phyloP scores from a whole-genome alignment of 2,329 filamentous ascomycete species.

The Penicillium brasilianum region DNA sequence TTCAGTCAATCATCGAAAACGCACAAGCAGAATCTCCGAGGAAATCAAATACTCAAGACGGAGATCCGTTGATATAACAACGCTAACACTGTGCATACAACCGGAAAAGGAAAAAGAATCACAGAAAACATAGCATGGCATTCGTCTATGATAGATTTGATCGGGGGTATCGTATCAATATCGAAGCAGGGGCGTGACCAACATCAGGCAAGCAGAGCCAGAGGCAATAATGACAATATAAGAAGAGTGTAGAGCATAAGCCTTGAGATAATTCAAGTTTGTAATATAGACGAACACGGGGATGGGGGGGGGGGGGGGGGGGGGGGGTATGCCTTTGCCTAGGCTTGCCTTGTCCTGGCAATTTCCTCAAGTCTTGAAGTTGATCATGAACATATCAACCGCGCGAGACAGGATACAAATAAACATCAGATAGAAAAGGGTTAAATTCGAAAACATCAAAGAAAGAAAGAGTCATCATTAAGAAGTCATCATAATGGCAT shows the following conservation, averaged over 20 bases:
- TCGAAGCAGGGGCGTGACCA: constrained; percentile 17
- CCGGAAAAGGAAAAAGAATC: constrained; percentile 1
- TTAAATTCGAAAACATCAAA: neutral
- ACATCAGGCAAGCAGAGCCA: constrained; percentile 7
- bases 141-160: constrained; percentile 30
- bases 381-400: constrained; percentile 19
- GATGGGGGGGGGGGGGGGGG: neutral
- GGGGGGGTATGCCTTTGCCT: neutral
- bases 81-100: constrained; percentile 15
- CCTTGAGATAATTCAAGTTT: neutral
- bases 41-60: neutral
- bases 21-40: neutral
- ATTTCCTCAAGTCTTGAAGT: constrained; percentile 14
- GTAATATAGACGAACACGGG: neutral
- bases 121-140: constrained; percentile 23
- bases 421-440: neutral
- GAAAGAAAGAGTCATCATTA: constrained; percentile 25
- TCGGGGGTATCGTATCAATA: constrained; percentile 28
- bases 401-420: neutral
- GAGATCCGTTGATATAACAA: constrained; percentile 10
- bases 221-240: neutral
- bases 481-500: constrained; percentile 35
- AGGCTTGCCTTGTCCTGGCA: neutral
- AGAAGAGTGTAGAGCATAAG: constrained; percentile 1
- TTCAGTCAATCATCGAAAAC: neutral